These are phyloP conservation scores for Zygoascus meyerae DNA, from an alignment of 1,139 yeast genomes.

Conservation along the genomic window DNA sequence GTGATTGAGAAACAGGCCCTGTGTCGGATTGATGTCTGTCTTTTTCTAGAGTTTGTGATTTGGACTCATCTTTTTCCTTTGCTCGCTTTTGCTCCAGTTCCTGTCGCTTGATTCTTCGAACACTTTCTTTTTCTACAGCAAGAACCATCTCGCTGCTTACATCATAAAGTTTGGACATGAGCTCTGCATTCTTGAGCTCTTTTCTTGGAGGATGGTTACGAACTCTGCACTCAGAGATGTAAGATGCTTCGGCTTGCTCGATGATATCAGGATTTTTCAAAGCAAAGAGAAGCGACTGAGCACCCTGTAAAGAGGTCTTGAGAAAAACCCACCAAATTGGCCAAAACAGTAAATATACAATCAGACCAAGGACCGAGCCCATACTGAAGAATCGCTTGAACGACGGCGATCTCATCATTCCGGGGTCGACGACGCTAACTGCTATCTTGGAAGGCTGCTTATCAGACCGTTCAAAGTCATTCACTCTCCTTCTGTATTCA, in stretches of 20 bases:
- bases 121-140: conserved; percentile 62
- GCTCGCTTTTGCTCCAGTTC: conserved; percentile 1
- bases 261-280: conserved; percentile 65
- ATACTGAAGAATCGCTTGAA: conserved; percentile 71
- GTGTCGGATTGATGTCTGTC: no score
- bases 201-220: conserved; percentile 49
- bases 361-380: conserved; percentile 68
- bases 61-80: background rate
- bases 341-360: conserved; percentile 59
- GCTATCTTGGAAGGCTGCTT: conserved; percentile 61
- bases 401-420: conserved; percentile 81
- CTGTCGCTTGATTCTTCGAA: conserved; percentile 36
- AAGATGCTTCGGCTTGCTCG: conserved; percentile 55
- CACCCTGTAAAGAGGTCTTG: conserved; percentile 70
- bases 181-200: conserved; percentile 56
- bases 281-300: conserved; percentile 69
- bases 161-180: conserved; percentile 60
- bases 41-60: no score
- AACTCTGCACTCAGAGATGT: conserved; percentile 66
- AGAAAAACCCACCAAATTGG: conserved; percentile 81
- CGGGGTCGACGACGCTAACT: conserved; percentile 83
- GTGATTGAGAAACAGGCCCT: no score
- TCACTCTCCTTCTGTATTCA: conserved; percentile 65
- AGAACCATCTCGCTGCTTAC: conserved; percentile 54
- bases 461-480: conserved; percentile 55